Conservation (phyloP, 805 yeast species). For the Candida easanensis region DNA sequence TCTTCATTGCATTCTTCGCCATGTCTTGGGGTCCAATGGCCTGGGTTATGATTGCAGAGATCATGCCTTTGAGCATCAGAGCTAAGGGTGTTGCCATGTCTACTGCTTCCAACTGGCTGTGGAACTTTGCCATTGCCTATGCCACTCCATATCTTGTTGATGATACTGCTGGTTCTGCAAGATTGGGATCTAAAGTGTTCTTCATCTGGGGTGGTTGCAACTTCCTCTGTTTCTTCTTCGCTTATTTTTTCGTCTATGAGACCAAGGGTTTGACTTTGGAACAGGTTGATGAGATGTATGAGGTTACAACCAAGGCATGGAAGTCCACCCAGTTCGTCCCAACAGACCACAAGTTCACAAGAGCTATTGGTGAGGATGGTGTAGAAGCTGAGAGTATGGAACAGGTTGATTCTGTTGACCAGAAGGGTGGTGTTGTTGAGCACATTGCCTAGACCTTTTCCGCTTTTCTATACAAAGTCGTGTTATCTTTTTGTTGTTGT, state of each 20-base stretch:
- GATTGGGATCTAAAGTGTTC: slow-evolving; percentile 44
- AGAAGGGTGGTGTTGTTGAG: slow-evolving; percentile 2
- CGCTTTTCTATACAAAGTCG: neutral
- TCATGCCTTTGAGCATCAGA: slow-evolving; percentile 69
- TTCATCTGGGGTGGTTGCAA: slow-evolving; percentile 55
- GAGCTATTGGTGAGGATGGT: slow-evolving; percentile 5
- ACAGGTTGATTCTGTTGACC: neutral
- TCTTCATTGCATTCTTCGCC: slow-evolving; percentile 73
- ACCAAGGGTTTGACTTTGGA: slow-evolving; percentile 67
- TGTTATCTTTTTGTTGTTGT: too few relatives aligned
- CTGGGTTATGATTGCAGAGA: slow-evolving; percentile 62
- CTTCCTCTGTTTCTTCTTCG: slow-evolving; percentile 52
- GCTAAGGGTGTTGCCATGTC: slow-evolving; percentile 69
- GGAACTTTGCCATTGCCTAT: slow-evolving; percentile 70
- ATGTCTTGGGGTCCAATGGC: slow-evolving; percentile 81
- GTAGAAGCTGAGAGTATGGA: neutral
- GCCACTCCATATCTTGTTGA: slow-evolving; percentile 72
- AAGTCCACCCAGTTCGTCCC: slow-evolving; percentile 30
- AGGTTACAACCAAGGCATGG: slow-evolving; percentile 32
- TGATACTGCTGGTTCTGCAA: slow-evolving; percentile 55
- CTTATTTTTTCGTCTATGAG: slow-evolving; percentile 56
- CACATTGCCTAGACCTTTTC: neutral
- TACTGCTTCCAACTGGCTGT: slow-evolving; percentile 77
- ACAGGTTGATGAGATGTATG: slow-evolving; percentile 62
- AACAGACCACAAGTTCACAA: slow-evolving; percentile 30